Percentiles rank a stretch among this genome's conserved stretches.
Evolutionary conservation across 1,284 basidiomycete genomes (phyloP).

Genomic region (Cutaneotrichosporon arboriforme): DNA sequence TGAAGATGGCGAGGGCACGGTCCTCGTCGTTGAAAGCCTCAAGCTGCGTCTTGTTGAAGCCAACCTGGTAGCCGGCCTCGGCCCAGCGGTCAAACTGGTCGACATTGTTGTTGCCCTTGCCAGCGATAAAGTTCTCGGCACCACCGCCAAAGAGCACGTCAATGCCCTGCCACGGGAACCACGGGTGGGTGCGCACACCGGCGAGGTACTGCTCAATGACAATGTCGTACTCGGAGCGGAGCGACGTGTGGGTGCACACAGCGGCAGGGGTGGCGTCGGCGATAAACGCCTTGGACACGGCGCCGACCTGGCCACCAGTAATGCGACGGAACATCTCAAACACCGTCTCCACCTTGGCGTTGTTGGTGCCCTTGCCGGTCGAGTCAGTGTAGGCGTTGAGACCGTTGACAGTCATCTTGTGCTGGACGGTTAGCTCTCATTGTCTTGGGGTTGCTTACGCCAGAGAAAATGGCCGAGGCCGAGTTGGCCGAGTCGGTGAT

Average conservation of each 20-base stretch:
- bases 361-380: slow-evolving; percentile 35
- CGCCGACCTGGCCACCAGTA: slow-evolving; percentile 46
- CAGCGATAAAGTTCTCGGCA: slow-evolving; percentile 44
- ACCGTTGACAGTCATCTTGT: slow-evolving; percentile 50
- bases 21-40: slow-evolving; percentile 39
- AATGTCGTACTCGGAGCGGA: slow-evolving; percentile 38
- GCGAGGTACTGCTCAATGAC: slow-evolving; percentile 47
- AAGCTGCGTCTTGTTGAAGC: slow-evolving; percentile 44
- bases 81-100: slow-evolving; percentile 46
- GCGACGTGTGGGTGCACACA: slow-evolving; percentile 42
- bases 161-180: slow-evolving; percentile 46
- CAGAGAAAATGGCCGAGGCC: slow-evolving; percentile 49
- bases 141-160: slow-evolving; percentile 47
- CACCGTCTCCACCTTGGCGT: slow-evolving; percentile 48
- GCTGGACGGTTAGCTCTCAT: not conserved
- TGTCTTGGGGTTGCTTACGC: slow-evolving; percentile 12
- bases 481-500: slow-evolving; percentile 51
- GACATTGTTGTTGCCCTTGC: slow-evolving; percentile 40
- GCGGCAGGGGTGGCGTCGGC: slow-evolving; percentile 50
- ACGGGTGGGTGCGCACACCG: slow-evolving; percentile 46
- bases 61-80: slow-evolving; percentile 45
- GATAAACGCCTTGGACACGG: slow-evolving; percentile 49
- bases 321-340: slow-evolving; percentile 41
- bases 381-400: slow-evolving; percentile 43
- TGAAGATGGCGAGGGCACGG: slow-evolving; percentile 48